A percentile compares a stretch with the other conserved stretches of the same genome.
Conservation (phyloP, 352 stramenopile species). For the Phytophthora crassamura region DNA sequence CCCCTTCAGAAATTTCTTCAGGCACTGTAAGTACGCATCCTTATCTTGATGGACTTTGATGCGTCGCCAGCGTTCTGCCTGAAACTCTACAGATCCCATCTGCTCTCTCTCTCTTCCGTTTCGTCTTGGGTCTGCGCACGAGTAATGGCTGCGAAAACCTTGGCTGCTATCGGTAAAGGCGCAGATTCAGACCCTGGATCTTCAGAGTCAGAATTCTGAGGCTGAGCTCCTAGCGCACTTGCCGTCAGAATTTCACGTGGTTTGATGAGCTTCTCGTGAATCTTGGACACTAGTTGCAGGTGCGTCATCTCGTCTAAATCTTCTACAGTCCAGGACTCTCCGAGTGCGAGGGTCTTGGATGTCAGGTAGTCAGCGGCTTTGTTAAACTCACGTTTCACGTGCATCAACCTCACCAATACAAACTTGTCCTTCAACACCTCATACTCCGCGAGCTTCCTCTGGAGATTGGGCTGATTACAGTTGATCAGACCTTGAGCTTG, state of each 20-base stretch:
- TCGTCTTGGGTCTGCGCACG: neutral
- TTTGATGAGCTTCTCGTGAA: conserved; percentile 5
- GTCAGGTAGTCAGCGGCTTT: conserved; percentile 4
- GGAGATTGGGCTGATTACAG: conserved; percentile 11
- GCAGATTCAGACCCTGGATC: neutral
- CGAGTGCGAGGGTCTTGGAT: no score
- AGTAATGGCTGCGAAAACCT: neutral
- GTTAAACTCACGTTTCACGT: conserved; percentile 14
- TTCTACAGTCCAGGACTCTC: no score
- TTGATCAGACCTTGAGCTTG: conserved; percentile 11
- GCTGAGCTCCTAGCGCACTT: no score
- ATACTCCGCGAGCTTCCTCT: neutral
- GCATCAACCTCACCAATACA: neutral
- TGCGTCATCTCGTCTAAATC: neutral
- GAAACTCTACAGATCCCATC: neutral
- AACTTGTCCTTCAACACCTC: neutral
- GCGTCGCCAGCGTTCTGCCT: conserved; percentile 6
- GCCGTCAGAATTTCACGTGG: neutral
- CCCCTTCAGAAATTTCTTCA: no score
- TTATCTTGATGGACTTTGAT: neutral
- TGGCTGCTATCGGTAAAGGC: neutral
- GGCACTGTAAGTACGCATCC: no score
- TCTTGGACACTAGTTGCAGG: neutral
- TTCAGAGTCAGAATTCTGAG: neutral
- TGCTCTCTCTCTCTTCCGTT: no score